Evolutionary conservation across 768 basidiomycete species (phyloP).

Genomic region (Mycena filopes): DNA sequence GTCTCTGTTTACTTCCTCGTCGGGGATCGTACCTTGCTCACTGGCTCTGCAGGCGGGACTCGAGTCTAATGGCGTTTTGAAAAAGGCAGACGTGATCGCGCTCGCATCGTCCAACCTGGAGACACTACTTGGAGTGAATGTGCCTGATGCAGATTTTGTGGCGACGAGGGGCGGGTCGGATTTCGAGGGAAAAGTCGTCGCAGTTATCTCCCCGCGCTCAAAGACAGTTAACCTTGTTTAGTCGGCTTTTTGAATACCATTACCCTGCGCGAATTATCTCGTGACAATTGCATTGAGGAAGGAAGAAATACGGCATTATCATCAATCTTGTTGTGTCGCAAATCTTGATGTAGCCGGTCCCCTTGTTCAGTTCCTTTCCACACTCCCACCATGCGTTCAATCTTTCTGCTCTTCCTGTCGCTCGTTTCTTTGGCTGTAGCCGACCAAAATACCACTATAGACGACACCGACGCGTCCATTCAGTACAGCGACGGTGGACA

Average conservation of each 20-base stretch:
- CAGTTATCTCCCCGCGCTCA: slow-evolving; percentile 41
- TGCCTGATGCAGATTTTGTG: slow-evolving; percentile 48
- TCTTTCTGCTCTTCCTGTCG: not conserved
- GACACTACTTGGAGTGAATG: slow-evolving; percentile 49
- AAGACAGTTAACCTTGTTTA: slow-evolving; percentile 20
- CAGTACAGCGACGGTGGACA: slow-evolving; percentile 34
- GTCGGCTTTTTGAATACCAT: no score
- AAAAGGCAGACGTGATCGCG: slow-evolving; percentile 45
- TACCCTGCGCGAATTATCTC: no score
- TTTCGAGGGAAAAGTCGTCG: slow-evolving; percentile 52
- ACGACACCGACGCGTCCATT: slow-evolving; percentile 38
- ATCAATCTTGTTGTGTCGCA: no score
- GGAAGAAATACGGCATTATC: no score
- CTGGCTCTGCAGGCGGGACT: slow-evolving; percentile 46
- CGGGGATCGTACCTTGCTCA: slow-evolving; percentile 19
- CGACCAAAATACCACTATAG: slow-evolving; percentile 36
- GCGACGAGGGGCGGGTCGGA: slow-evolving; percentile 51
- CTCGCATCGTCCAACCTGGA: slow-evolving; percentile 55
- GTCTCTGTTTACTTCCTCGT: no score
- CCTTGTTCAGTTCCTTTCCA: no score
- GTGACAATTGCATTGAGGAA: no score
- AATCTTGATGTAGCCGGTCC: no score
- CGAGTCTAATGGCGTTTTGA: slow-evolving; percentile 50
- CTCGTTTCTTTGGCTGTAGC: slow-evolving; percentile 15
- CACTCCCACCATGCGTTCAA: slow-evolving; percentile 27